Evolutionary conservation across 257 asterid species (phyloP).

Genomic region (Nicotiana attenuata): DNA sequence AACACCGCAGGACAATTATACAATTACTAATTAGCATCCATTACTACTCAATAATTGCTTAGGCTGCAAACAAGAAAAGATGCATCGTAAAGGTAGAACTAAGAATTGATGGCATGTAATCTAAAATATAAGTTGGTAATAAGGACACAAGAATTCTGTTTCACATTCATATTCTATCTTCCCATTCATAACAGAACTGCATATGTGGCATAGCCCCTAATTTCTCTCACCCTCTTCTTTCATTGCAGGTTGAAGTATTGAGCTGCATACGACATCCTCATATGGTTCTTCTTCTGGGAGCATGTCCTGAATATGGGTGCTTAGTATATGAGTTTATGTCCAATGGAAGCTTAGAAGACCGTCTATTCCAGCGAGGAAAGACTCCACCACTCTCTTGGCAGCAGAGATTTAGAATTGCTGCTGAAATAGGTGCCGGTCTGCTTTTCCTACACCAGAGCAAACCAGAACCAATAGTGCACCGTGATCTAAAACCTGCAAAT

Average conservation of each 20-base stretch:
- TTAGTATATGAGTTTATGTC: conserved; percentile 85
- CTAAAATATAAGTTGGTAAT: neutral
- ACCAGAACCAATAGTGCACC: conserved; percentile 91
- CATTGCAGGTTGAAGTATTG: conserved; percentile 68
- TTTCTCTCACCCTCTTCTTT: neutral
- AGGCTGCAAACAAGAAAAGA: neutral
- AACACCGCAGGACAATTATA: neutral
- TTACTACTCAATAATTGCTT: neutral
- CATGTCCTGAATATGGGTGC: conserved; percentile 97
- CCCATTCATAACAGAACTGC: neutral
- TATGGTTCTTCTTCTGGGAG: conserved; percentile 95
- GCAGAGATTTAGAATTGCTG: conserved; percentile 71
- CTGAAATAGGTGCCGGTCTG: conserved; percentile 76
- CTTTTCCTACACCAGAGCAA: conserved; percentile 93
- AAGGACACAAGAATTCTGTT: neutral
- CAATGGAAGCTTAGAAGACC: conserved; percentile 87
- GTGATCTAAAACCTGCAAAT: conserved; percentile 85
- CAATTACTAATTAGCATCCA: neutral
- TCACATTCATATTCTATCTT: neutral
- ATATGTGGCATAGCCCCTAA: neutral
- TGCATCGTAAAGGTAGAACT: neutral
- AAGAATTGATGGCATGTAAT: neutral
- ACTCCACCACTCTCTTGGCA: conserved; percentile 80
- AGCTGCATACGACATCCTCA: conserved; percentile 92
- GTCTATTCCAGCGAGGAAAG: conserved; percentile 57